Evolutionary conservation across 2,329 filamentous ascomycete genomes (phyloP), one percentile per base, ranked within the genome.

Genomic region (Leptographium galeiforme): DNA sequence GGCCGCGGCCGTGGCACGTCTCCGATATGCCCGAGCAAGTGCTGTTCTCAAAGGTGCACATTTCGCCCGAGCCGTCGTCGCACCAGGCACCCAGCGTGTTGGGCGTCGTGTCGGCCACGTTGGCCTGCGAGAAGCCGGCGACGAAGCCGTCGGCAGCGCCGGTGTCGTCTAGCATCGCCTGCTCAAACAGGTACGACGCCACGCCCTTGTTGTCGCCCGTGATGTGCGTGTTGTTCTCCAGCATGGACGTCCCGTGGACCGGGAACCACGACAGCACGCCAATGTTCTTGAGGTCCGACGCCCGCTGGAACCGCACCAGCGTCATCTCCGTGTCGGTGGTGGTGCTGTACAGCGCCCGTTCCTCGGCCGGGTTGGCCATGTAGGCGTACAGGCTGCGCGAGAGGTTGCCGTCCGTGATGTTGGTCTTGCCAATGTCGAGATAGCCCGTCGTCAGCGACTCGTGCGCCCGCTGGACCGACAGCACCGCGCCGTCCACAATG

Each of bases 161-260:
- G 2, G 71, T 63, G 18, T 79, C 73, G n/a, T 66, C 68, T 2
- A 70, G 65, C 49, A 85, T 74, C 51, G 78, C 82, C 59, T 85
- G 78, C 65, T 97, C 91, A 52, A 96, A 84, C 13, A 95, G 72
- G 63, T 85, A 85, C 0, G 90, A 87, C 2, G 91, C 90, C 8
- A 95, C 88, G 13, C 91, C 91, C 70, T 97, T 97, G 72, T 97
- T 97, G 67, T 97, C 91, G n/a, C 88, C 91, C 3, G 89, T 84
- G 50, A 93, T 80, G 14, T 95, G 75, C 0, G 89, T 96, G 68
- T 95, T 95, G 69, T 96, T 96, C 53, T 87, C 85, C 30, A 90
- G 80, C 67, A 96, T 79, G 0, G 89, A 95, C 0, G 91, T 97
- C 48, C 90, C 90, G 65, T 97, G 91, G 0, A 90, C 87, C 3